Base-by-base conservation (phyloP, 148 eudicot genomes). In the Chenopodium album region DNA sequence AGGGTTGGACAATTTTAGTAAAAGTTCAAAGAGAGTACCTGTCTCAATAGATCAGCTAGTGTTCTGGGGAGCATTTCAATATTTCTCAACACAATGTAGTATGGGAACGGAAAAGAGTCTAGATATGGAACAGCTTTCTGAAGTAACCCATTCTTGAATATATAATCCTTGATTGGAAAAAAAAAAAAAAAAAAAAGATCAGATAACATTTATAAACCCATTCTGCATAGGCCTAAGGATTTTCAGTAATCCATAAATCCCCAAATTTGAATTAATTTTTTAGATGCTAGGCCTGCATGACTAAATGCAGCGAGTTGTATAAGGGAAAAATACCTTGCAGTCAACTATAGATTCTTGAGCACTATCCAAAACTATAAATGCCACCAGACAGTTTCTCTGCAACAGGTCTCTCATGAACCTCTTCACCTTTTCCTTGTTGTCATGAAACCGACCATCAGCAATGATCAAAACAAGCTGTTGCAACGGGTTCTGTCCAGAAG, bases 381-480 rank as follows among this genome's bases (percentile, higher is more conserved):
- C 98, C 37, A 94, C 93, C 99, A 97, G 92, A 4, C 97, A 90
- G 70, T 92, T 97, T 75, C 85, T 92, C 79, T 89, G 90, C 87
- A 92, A 77, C 32, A 89, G 81, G 80, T 94, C 99, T 80, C 99
- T 90, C 37, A 97, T 93, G 54, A 83, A 85, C 5, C 92, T 88
- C 83, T 90, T 92, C 85, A 97, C 77, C 78, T 92, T 92, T 60
- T 89, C 93, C 90, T 90, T 83, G 90, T 90, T 93, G 82, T 94
- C 98, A 71, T 89, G 92, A 74, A 92, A 88, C 13, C 88, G 94
- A 1, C 99, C 99, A 84, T 97, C 99, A 31, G 99, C 95, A 78
- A 97, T 94, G 75, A 97, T 89, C 73, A 97, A 82, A 76, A 97
- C 99, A 75, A 97, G 97, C 87, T 97, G 99, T 79, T 97, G 92